phyloP scores from a whole-genome alignment of 2,329 filamentous ascomycete species.

The Hypoxylon sp. region DNA sequence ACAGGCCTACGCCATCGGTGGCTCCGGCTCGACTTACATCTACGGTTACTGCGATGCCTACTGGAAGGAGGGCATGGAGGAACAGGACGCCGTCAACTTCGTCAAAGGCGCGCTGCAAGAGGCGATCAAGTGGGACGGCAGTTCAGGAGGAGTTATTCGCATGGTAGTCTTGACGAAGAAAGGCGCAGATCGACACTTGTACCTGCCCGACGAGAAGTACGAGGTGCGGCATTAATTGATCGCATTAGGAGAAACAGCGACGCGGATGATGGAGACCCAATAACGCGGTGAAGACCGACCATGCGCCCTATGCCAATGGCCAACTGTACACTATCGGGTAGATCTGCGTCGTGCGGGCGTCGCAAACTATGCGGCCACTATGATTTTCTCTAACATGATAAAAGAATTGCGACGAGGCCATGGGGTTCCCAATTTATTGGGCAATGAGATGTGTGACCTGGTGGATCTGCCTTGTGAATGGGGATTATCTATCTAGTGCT shows the following conservation, averaged over 20 bases:
- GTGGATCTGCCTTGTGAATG: conserved; percentile 17
- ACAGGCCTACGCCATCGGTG: conserved; percentile 94
- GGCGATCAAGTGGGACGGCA: conserved; percentile 99
- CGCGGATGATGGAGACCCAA: conserved; percentile 11
- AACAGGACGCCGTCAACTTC: conserved; percentile 89
- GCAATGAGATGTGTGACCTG: conserved; percentile 21
- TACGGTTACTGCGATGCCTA: conserved; percentile 98
- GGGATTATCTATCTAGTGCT: conserved; percentile 19
- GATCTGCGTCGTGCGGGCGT: conserved; percentile 25
- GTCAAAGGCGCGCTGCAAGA: conserved; percentile 92
- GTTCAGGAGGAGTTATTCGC: conserved; percentile 96
- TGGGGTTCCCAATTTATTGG: conserved; percentile 22
- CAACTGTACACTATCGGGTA: conserved; percentile 43
- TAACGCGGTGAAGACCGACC: conserved; percentile 19
- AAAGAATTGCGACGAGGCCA: conserved; percentile 22
- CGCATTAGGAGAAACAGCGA: conserved; percentile 26
- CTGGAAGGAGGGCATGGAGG: conserved; percentile 95
- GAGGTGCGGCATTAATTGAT: conserved; percentile 74
- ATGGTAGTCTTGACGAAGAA: conserved; percentile 95
- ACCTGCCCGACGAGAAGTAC: conserved; percentile 93
- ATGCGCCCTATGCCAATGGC: conserved; percentile 22
- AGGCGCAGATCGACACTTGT: conserved; percentile 92
- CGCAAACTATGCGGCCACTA: conserved; percentile 9
- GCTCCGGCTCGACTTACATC: conserved; percentile 98
- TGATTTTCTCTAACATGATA: conserved; percentile 25